Conservation (phyloP, 2,329 filamentous ascomycete genomes). For the Sporothrix protearum region DNA sequence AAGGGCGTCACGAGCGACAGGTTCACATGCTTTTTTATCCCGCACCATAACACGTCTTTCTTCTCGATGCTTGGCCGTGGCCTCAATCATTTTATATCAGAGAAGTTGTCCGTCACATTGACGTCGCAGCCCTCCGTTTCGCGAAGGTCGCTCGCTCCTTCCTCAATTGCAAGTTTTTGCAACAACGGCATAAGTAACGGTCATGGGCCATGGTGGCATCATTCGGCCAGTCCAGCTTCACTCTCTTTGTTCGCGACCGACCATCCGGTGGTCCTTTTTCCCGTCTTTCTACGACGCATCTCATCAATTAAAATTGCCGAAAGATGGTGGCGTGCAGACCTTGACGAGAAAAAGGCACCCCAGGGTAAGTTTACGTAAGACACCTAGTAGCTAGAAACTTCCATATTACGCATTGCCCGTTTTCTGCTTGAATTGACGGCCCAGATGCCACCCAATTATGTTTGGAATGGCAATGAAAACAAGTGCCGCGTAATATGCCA, state of each 20-base stretch:
- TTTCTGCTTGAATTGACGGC: background rate
- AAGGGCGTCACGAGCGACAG: background rate
- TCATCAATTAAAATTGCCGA: background rate
- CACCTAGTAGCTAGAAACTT: background rate
- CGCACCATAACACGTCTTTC: background rate
- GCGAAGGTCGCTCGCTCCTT: background rate
- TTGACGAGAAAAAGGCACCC: background rate
- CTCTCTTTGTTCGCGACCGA: background rate
- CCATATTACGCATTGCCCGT: background rate
- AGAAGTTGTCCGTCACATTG: background rate
- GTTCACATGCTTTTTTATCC: conserved; percentile 10
- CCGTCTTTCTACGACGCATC: background rate
- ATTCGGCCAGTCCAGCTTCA: background rate
- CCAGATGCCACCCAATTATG: background rate
- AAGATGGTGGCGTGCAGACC: background rate
- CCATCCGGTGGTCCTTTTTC: background rate
- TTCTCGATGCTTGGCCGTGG: background rate
- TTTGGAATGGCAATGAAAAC: background rate
- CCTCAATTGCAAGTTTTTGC: background rate
- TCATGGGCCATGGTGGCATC: background rate
- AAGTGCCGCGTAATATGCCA: no score
- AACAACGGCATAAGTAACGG: background rate
- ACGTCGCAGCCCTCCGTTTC: background rate
- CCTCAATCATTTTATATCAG: background rate
- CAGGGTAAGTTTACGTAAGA: no score